Evolutionary conservation across 1,139 yeast genomes (phyloP).

Genomic region (Kluyveromyces marxianus): DNA sequence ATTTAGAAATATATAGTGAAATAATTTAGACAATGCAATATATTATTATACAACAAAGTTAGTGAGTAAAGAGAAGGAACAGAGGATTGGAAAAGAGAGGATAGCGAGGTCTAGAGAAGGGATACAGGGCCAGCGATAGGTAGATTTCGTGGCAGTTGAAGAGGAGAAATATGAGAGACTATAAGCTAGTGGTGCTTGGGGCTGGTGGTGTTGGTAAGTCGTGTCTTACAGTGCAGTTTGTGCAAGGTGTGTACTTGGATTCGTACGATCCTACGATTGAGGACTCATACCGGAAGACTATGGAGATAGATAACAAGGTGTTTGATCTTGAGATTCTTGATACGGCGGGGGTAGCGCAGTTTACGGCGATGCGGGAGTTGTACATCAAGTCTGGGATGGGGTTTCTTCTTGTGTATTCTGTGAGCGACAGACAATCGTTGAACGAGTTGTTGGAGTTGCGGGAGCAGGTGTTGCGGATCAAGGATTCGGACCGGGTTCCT

Average conservation of each 20-base stretch:
- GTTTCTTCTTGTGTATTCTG: conserved; percentile 79
- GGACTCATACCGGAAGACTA: conserved; percentile 88
- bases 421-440: conserved; percentile 80
- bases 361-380: conserved; percentile 89
- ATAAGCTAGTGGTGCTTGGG: conserved; percentile 90
- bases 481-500: conserved; percentile 67
- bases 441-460: conserved; percentile 74
- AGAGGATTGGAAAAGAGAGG: too few species aligned
- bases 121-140: background rate
- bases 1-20: too few species aligned
- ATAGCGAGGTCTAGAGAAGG: conserved; percentile 1
- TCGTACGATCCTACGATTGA: conserved; percentile 97
- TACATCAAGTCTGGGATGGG: conserved; percentile 86
- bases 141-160: too few species aligned
- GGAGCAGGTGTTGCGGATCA: conserved; percentile 84
- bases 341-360: conserved; percentile 95
- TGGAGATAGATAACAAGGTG: conserved; percentile 85
- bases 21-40: too few species aligned
- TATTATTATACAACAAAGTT: too few species aligned
- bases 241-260: conserved; percentile 86
- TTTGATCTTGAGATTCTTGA: conserved; percentile 89
- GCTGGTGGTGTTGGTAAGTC: conserved; percentile 99
- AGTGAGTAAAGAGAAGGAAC: too few species aligned
- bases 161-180: conserved; percentile 33
- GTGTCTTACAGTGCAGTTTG: conserved; percentile 83